Evolutionary conservation across 163 green algal genomes (phyloP).

Genomic region (Prototheca cutis): DNA sequence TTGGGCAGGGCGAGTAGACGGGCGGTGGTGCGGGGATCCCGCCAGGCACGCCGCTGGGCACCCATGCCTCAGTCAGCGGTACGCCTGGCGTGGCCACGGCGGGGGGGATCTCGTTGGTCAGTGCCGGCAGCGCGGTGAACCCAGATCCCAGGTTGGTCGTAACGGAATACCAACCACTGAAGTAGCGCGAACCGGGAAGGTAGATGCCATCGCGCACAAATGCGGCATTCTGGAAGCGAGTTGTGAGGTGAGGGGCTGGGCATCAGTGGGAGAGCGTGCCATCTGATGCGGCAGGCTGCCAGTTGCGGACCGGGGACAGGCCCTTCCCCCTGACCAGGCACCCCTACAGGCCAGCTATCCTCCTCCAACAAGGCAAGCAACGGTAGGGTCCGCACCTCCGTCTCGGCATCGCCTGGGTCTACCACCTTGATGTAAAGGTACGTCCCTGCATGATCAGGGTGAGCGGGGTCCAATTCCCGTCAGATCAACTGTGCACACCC

Average conservation of each 20-base stretch:
- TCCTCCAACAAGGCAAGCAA: too few relatives aligned
- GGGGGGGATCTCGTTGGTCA: not conserved
- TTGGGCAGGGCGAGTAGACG: too few relatives aligned
- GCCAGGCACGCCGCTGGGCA: not conserved
- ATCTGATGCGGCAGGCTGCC: too few relatives aligned
- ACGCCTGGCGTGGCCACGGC: not conserved
- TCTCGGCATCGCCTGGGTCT: slow-evolving; percentile 21
- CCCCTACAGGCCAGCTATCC: too few relatives aligned
- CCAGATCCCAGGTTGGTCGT: not conserved
- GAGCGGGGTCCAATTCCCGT: not conserved
- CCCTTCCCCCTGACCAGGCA: too few relatives aligned
- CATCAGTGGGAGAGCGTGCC: too few relatives aligned
- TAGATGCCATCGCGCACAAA: slow-evolving; percentile 15
- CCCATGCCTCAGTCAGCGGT: not conserved
- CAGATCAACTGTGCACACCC: not conserved
- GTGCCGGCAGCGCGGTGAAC: not conserved
- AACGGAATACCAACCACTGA: slow-evolving; percentile 22
- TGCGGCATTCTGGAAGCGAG: not conserved
- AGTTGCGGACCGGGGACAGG: too few relatives aligned
- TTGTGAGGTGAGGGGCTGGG: not conserved
- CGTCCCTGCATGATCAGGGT: slow-evolving; percentile 5
- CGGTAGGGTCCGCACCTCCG: slow-evolving; percentile 3
- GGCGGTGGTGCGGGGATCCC: too few relatives aligned
- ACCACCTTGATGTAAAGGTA: slow-evolving; percentile 34
- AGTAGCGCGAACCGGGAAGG: slow-evolving; percentile 22